A percentile compares a stretch with the other conserved stretches of the same genome.
Evolutionary conservation across 1,139 yeast species (phyloP).

Genomic region (Geotrichum klebahnii): DNA sequence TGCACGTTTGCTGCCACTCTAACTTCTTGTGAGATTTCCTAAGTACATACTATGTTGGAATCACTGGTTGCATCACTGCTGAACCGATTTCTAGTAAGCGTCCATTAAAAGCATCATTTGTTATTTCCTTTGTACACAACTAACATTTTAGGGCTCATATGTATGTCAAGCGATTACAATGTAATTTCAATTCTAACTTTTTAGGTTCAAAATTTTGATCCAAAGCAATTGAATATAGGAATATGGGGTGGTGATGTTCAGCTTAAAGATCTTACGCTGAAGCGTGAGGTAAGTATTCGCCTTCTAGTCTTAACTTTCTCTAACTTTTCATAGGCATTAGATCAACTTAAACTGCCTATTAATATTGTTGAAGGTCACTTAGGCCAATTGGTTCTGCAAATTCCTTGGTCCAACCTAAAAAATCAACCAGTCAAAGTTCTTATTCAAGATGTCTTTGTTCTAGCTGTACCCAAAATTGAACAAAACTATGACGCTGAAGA

Average conservation of each 20-base stretch:
- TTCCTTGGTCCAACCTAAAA: constrained; percentile 94
- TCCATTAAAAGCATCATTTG: too few species aligned
- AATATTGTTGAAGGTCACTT: constrained; percentile 85
- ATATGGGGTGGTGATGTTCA: constrained; percentile 98
- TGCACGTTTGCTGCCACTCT: background rate
- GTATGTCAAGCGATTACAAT: constrained; percentile 1
- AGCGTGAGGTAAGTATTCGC: constrained; percentile 48
- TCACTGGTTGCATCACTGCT: constrained; percentile 25
- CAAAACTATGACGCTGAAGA: constrained; percentile 57
- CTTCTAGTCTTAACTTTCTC: background rate
- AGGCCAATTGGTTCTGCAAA: constrained; percentile 82
- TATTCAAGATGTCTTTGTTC: constrained; percentile 80
- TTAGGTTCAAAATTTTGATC: constrained; percentile 91
- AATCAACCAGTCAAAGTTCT: constrained; percentile 85
- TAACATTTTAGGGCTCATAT: constrained; percentile 18
- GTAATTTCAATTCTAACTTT: constrained; percentile 4
- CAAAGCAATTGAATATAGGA: constrained; percentile 91
- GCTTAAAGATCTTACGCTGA: constrained; percentile 66
- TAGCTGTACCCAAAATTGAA: constrained; percentile 72
- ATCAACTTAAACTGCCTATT: constrained; percentile 75
- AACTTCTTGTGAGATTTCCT: background rate
- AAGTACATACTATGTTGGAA: constrained; percentile 22
- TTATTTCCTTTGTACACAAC: background rate
- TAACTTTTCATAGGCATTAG: constrained; percentile 54
- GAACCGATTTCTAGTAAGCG: constrained; percentile 24